Conservation (phyloP, 225 moss, liverwort and hornwort species). For the Bryum argenteum region DNA sequence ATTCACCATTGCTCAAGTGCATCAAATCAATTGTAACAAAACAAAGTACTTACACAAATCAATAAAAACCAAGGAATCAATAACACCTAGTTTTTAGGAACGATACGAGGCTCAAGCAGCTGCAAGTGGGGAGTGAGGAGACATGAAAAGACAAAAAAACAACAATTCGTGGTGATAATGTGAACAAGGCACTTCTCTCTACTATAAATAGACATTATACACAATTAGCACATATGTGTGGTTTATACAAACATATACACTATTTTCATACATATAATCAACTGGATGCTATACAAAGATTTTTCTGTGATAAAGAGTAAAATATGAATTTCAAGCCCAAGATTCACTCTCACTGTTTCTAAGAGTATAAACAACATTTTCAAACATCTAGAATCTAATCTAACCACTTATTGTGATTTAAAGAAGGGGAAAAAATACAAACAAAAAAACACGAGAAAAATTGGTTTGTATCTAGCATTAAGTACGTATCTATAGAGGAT, state of each 20-base stretch:
- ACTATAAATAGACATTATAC: neutral
- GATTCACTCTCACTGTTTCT: too few relatives aligned
- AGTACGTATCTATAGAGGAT: too few relatives aligned
- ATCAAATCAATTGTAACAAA: neutral
- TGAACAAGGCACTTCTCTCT: conserved; percentile 18
- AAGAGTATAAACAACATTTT: too few relatives aligned
- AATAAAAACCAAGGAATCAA: neutral
- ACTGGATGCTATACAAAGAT: too few relatives aligned
- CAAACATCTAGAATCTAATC: too few relatives aligned
- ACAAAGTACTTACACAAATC: neutral
- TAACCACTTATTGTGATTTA: too few relatives aligned
- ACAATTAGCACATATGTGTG: neutral
- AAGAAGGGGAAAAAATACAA: too few relatives aligned
- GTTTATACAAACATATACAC: neutral
- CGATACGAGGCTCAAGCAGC: neutral
- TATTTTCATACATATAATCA: neutral
- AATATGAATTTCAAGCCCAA: too few relatives aligned
- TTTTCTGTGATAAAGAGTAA: too few relatives aligned
- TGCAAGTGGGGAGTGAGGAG: conserved; percentile 18
- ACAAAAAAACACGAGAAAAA: too few relatives aligned
- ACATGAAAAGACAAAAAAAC: conserved; percentile 28
- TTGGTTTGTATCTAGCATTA: too few relatives aligned
- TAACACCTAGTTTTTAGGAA: neutral
- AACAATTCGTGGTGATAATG: neutral
- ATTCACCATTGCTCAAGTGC: neutral